Percentiles rank a stretch among this genome's conserved stretches.
Evolutionary conservation across 352 stramenopile species (phyloP).

Genomic region (Globisporangium radiosum): DNA sequence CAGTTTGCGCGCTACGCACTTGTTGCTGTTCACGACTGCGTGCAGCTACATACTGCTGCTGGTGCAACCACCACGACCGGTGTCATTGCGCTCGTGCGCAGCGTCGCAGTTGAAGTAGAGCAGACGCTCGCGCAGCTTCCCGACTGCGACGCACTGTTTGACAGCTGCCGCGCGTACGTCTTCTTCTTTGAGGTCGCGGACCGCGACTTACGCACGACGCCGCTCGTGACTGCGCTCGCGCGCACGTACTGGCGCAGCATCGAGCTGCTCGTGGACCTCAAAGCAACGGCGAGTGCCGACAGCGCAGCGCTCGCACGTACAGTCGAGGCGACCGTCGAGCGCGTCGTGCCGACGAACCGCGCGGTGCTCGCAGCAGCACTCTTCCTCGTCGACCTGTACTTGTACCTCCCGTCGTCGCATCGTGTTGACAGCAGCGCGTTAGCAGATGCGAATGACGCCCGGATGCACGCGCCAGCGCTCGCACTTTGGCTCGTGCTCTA

Average conservation of each 20-base stretch:
- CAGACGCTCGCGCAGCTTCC: conserved; percentile 42
- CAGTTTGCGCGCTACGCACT: conserved; percentile 11
- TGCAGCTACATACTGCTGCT: neutral
- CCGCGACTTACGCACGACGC: conserved; percentile 37
- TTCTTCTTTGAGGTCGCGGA: conserved; percentile 67
- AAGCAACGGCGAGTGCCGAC: conserved; percentile 5
- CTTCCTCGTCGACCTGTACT: conserved; percentile 69
- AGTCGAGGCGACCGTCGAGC: conserved; percentile 9
- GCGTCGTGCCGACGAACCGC: conserved; percentile 28
- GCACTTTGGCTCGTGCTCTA: conserved; percentile 60
- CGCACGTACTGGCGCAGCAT: conserved; percentile 59
- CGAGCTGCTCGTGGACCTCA: conserved; percentile 32
- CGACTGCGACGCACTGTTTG: conserved; percentile 52
- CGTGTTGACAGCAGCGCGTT: neutral
- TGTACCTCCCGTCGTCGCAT: conserved; percentile 67
- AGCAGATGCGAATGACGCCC: neutral
- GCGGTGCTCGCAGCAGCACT: conserved; percentile 43
- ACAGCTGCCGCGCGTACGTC: conserved; percentile 41
- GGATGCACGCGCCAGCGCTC: conserved; percentile 23
- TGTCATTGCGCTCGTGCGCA: conserved; percentile 5
- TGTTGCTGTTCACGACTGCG: neutral
- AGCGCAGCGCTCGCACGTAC: neutral
- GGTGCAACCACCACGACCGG: no score
- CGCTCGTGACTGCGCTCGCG: conserved; percentile 45
- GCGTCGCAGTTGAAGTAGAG: conserved; percentile 25